These are phyloP conservation scores for Spinellus fusiger DNA, from an alignment of 192 early-diverging fungal species.

Conservation along the genomic window DNA sequence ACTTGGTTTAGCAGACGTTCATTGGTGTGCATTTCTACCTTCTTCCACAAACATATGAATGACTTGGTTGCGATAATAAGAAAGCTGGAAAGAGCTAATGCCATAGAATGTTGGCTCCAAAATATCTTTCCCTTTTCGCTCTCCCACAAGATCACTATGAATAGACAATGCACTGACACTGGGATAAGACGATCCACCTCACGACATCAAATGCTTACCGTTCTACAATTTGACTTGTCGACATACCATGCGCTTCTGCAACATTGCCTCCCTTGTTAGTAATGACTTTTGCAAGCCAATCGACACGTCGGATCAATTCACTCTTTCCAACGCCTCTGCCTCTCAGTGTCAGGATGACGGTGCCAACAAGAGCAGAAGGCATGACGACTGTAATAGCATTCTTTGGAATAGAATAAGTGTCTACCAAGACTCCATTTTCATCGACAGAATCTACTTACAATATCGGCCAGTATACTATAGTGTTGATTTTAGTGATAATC, in stretches of 20 bases:
- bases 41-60: conserved; percentile 51
- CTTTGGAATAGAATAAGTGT: conserved; percentile 12
- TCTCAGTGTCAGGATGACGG: conserved; percentile 74
- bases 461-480: conserved; percentile 46
- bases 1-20: not conserved
- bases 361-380: conserved; percentile 81
- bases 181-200: not conserved
- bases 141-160: conserved; percentile 70
- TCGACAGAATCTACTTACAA: conserved; percentile 33
- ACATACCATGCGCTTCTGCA: conserved; percentile 68
- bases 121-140: conserved; percentile 67
- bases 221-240: conserved; percentile 70
- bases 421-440: not conserved
- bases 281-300: conserved; percentile 64
- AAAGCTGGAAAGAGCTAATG: conserved; percentile 74
- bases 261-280: conserved; percentile 66
- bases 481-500: not conserved
- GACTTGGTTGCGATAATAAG: conserved; percentile 83
- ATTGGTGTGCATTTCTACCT: conserved; percentile 27
- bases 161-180: conserved; percentile 51
- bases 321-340: conserved; percentile 62
- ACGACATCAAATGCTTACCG: conserved; percentile 30
- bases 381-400: conserved; percentile 76
- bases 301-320: conserved; percentile 69
- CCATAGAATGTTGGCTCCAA: conserved; percentile 79